phyloP scores from a whole-genome alignment of 2,329 filamentous ascomycete genomes.

The Cercospora sp. region DNA sequence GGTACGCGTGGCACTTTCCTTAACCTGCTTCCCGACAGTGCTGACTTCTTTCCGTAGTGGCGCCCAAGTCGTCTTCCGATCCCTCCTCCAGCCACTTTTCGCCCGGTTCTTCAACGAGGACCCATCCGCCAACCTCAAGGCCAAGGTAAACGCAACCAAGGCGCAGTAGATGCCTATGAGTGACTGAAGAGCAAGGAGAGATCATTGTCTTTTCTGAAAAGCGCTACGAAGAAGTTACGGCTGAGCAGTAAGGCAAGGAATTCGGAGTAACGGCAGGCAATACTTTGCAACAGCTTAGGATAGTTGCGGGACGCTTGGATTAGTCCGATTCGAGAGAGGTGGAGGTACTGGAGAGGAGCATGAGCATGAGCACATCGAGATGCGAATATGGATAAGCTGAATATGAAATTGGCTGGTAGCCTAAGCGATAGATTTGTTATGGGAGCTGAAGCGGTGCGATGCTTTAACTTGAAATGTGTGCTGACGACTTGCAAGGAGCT shows the following conservation, averaged over 20 bases:
- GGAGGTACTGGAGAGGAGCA: neutral
- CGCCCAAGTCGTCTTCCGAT: conserved; percentile 94
- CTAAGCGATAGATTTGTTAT: conserved; percentile 15
- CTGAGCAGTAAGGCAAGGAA: neutral
- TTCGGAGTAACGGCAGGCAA: neutral
- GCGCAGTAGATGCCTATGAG: conserved; percentile 29
- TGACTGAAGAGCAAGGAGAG: conserved; percentile 3
- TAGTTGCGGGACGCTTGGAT: neutral
- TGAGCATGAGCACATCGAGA: conserved; percentile 7
- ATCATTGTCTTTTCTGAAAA: neutral
- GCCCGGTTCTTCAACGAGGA: conserved; percentile 79
- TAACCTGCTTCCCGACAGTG: conserved; percentile 1
- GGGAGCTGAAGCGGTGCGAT: neutral
- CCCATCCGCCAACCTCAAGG: conserved; percentile 81
- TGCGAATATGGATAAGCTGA: conserved; percentile 9
- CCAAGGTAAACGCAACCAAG: conserved; percentile 57
- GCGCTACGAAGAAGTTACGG: neutral
- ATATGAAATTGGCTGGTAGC: conserved; percentile 3
- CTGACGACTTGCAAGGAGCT: neutral
- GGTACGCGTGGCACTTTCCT: conserved; percentile 59
- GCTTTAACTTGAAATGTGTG: neutral
- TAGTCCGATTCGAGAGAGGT: neutral
- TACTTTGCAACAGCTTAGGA: neutral
- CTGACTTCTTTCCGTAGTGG: conserved; percentile 60
- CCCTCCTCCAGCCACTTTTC: conserved; percentile 87